Base-by-base conservation (phyloP, 352 stramenopile genomes). In the Sclerospora graminicola region DNA sequence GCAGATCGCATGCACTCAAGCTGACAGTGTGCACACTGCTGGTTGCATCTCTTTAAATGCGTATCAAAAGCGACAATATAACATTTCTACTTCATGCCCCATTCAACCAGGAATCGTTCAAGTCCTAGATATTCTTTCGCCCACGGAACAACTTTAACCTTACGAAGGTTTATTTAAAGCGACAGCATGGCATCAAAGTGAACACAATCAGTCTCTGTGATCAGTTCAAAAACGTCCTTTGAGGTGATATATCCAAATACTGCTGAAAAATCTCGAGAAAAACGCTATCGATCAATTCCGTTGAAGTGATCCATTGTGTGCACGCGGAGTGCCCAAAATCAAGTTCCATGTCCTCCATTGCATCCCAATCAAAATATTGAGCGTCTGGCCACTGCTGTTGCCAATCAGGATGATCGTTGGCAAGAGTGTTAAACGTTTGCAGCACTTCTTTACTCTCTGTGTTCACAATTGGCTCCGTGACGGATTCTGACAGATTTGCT, bases 101-200 rank as follows among this genome's bases (percentile, higher is more conserved):
- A 66, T 13, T 66, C 58, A 10, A 61, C 47, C n/a, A 54, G 41
- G 33, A 71, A 69, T 34, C 54, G 49, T 3, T 56, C 41, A 5
- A 48, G n/a, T 10, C 63, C 55, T 18, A 66, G 45, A 3, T 53
- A 41, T 9, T 60, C 41, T 14, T 62, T 65, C n/a, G 58, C 31
- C 61, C 64, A 69, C n/a, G 57, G 31, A 24, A 32, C 33, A 0
- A 73, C 43, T 11, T 66, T 70, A 1, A 29, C 26, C 21, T 58
- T 57, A 13, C 66, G 66, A 16, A 62, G 62, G 26, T 45, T 53
- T 37, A 73, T 39, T 23, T 73, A 15, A 38, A 73, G 73, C 2
- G 38, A 55, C 33, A 69, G 33, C 14, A 73, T 20, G 1, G 32
- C 45, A 29, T 77, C 66, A 27, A 77, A 73, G 6, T 50, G 45